Conservation (phyloP, 768 basidiomycete genomes). For the Lactarius vividus region DNA sequence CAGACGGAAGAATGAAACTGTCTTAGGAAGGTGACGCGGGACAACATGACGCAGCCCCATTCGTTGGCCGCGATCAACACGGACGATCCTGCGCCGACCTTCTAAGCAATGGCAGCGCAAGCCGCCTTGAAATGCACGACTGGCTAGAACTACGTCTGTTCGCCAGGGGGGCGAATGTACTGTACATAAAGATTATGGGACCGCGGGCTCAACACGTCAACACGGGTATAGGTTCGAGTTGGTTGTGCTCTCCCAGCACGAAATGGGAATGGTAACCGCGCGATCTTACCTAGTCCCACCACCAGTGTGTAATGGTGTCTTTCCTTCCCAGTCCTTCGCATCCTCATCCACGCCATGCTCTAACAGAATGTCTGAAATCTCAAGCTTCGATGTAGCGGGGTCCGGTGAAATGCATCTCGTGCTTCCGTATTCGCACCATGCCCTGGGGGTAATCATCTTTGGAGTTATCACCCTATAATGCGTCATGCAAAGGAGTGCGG, state of each 20-base stretch:
- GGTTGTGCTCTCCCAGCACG: background rate
- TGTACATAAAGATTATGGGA: too few relatives aligned
- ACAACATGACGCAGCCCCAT: background rate
- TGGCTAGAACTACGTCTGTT: background rate
- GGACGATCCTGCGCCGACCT: background rate
- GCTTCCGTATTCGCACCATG: background rate
- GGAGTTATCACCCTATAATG: background rate
- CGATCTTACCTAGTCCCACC: background rate
- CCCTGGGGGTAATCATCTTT: background rate
- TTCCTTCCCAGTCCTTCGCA: too few relatives aligned
- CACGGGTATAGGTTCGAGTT: background rate
- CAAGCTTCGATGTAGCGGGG: background rate
- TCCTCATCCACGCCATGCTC: too few relatives aligned
- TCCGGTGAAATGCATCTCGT: background rate
- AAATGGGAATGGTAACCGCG: background rate
- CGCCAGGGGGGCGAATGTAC: background rate
- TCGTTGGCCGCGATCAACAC: too few relatives aligned
- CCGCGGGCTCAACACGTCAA: background rate
- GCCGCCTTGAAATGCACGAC: too few relatives aligned
- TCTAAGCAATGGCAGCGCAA: too few relatives aligned
- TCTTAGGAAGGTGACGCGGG: background rate
- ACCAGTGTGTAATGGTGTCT: background rate
- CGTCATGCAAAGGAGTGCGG: background rate
- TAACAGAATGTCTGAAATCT: too few relatives aligned
- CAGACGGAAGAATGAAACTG: constrained; percentile 29